Evolutionary conservation across 148 eudicot genomes (phyloP).

Genomic region (Fagopyrum homotropicum): DNA sequence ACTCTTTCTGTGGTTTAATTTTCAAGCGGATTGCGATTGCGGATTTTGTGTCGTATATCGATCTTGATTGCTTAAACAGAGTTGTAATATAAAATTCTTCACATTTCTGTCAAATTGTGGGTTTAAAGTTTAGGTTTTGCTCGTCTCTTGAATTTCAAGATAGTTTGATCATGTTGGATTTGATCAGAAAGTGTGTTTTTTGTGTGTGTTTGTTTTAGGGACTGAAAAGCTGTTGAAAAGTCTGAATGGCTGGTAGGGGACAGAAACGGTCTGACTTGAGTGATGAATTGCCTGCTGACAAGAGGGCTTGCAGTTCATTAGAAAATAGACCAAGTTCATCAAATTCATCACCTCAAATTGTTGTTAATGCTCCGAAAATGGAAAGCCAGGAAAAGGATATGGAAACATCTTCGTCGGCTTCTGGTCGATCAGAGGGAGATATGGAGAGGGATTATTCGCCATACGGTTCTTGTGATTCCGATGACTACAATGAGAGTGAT

Average conservation of each 20-base stretch:
- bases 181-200: background rate
- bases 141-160: background rate
- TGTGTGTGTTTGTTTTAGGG: conserved; percentile 9
- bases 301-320: conserved; percentile 71
- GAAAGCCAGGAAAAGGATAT: conserved; percentile 55
- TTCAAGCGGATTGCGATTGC: background rate
- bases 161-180: background rate
- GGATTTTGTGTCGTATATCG: background rate
- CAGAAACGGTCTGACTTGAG: conserved; percentile 60
- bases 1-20: background rate
- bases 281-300: conserved; percentile 77
- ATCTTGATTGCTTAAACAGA: background rate
- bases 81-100: background rate
- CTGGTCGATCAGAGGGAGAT: conserved; percentile 70
- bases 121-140: background rate
- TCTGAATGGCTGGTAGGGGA: conserved; percentile 62
- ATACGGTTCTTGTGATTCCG: conserved; percentile 82
- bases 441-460: conserved; percentile 58
- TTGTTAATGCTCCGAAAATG: conserved; percentile 21
- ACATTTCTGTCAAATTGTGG: background rate
- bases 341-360: conserved; percentile 40
- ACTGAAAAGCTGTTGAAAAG: conserved; percentile 8
- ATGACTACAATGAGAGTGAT: conserved; percentile 42
- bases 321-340: conserved; percentile 76
- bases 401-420: conserved; percentile 74